phyloP scores from a whole-genome alignment of 2,329 filamentous ascomycete genomes.

The Tetracladium maxilliforme region DNA sequence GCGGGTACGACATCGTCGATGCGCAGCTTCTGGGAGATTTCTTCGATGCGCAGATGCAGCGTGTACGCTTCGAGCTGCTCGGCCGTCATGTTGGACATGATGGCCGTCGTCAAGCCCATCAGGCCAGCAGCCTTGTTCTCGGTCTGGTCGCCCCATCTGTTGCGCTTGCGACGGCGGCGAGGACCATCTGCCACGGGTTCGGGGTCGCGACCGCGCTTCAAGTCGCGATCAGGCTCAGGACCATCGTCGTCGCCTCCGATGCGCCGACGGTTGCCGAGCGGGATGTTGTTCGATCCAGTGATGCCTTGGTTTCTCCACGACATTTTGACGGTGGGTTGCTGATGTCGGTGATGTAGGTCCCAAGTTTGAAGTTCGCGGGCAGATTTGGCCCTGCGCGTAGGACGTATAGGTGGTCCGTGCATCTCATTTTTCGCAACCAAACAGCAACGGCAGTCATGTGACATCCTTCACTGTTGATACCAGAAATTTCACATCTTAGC shows the following conservation, averaged over 20 bases:
- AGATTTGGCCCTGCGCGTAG: no score
- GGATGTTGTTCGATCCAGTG: conserved; percentile 97
- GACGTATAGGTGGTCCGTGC: no score
- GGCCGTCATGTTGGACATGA: conserved; percentile 94
- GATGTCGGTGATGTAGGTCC: no score
- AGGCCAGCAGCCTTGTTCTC: conserved; percentile 98
- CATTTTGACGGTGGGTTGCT: conserved; percentile 27
- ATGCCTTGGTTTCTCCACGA: conserved; percentile 61
- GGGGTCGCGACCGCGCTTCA: conserved; percentile 93
- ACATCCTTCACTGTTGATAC: no score
- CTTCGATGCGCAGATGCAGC: conserved; percentile 90
- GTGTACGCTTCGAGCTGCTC: conserved; percentile 98
- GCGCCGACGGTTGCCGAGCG: conserved; percentile 70
- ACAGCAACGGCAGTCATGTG: no score
- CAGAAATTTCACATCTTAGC: no score
- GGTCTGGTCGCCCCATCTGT: conserved; percentile 91
- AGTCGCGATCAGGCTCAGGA: conserved; percentile 19
- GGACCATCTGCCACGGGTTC: conserved; percentile 50
- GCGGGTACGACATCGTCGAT: conserved; percentile 98
- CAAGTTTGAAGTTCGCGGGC: no score
- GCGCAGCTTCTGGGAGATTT: conserved; percentile 97
- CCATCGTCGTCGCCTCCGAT: conserved; percentile 52
- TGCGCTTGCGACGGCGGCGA: conserved; percentile 91
- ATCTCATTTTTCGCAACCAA: no score
- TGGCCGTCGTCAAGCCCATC: conserved; percentile 93